These are phyloP conservation scores for Fusarium denticulatum DNA, from an alignment of 2,329 filamentous ascomycete species.

Conservation along the genomic window DNA sequence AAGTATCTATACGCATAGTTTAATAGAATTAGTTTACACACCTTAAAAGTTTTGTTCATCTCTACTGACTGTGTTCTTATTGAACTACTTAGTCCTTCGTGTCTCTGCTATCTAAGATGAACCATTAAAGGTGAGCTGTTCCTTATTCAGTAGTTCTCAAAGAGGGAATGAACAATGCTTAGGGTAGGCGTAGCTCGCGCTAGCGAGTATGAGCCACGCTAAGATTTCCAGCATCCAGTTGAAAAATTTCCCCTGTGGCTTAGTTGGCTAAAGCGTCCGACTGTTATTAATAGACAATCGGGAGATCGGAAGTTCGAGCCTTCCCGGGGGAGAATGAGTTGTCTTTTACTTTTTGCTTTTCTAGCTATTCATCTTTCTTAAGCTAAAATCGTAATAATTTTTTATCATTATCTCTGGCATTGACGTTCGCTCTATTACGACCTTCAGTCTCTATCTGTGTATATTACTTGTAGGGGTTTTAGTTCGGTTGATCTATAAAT, in stretches of 20 bases:
- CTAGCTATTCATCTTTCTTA: fast-evolving
- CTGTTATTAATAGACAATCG: constrained; percentile 41
- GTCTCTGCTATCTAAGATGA: fast-evolving
- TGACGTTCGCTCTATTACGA: no score
- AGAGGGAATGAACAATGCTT: not conserved
- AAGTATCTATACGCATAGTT: fast-evolving
- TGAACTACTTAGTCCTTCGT: no score
- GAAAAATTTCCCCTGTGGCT: constrained; percentile 35
- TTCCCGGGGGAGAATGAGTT: constrained; percentile 38
- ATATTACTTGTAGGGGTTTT: no score
- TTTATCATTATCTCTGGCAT: not conserved
- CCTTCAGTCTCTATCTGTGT: no score
- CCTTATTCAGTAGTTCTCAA: not conserved
- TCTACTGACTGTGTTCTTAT: no score
- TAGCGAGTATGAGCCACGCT: fast-evolving
- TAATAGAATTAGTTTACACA: fast-evolving
- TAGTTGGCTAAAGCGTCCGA: constrained; percentile 42
- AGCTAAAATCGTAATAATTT: not conserved
- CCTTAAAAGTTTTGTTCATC: no score
- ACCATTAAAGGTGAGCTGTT: fast-evolving
- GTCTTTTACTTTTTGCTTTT: not conserved
- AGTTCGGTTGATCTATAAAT: no score
- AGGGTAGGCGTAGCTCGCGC: fast-evolving
- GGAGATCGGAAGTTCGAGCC: constrained; percentile 46
- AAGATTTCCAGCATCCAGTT: not conserved